phyloP scores from a whole-genome alignment of 176 grass and related monocot genomes.

The Zoysia pacifica region DNA sequence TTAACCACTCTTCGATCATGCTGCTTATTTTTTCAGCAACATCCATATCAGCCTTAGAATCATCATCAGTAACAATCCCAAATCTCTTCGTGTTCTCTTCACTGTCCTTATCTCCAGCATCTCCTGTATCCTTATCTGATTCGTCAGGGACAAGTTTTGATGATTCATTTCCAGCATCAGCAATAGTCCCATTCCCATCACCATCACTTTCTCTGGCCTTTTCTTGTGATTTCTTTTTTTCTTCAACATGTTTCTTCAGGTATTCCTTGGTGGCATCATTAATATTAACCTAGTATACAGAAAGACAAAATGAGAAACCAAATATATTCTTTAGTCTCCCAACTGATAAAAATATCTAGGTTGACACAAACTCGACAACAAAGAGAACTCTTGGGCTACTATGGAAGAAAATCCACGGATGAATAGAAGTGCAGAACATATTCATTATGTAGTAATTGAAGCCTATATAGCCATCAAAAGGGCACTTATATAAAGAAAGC shows the following conservation, averaged over 20 bases:
- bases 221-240: conserved; percentile 75
- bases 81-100: conserved; percentile 66
- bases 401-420: not conserved
- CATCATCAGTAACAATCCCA: conserved; percentile 85
- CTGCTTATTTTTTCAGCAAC: conserved; percentile 57
- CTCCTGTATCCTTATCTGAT: conserved; percentile 52
- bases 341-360: conserved; percentile 7
- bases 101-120: conserved; percentile 55
- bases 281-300: conserved; percentile 70
- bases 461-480: not conserved
- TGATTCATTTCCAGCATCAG: conserved; percentile 55
- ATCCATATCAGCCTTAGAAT: conserved; percentile 71
- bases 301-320: conserved; percentile 28
- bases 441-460: not conserved
- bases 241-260: conserved; percentile 88
- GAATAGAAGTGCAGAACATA: not conserved
- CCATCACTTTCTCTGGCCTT: conserved; percentile 66
- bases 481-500: not conserved
- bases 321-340: conserved; percentile 13
- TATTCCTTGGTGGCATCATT: conserved; percentile 94
- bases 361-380: conserved; percentile 30
- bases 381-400: conserved; percentile 9
- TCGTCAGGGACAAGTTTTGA: conserved; percentile 51
- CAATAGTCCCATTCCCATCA: conserved; percentile 40
- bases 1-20: conserved; percentile 93